Conservation (phyloP, 805 yeast genomes). For the Kazachstania viticola region DNA sequence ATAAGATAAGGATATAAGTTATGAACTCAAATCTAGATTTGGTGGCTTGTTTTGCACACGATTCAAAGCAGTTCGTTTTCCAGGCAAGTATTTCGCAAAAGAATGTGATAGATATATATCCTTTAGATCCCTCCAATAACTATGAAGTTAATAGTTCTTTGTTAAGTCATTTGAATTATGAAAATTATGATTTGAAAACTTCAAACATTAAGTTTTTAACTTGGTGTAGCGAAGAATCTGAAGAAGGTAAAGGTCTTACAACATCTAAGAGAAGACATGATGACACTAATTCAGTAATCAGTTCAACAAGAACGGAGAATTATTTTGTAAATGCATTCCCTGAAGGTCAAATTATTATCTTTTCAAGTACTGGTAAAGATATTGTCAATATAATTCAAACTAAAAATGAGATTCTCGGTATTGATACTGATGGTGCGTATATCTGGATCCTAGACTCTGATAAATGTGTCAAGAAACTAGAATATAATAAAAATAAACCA, state of each 20-base stretch:
- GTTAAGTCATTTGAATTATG: constrained; percentile 23
- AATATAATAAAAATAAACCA: constrained; percentile 23
- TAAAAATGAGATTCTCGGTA: constrained; percentile 26
- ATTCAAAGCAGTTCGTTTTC: constrained; percentile 24
- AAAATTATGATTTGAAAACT: constrained; percentile 19
- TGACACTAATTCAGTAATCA: constrained; percentile 5
- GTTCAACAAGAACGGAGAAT: constrained; percentile 8
- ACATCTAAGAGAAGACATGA: constrained; percentile 17
- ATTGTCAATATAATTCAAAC: constrained; percentile 29
- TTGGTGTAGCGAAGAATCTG: constrained; percentile 16
- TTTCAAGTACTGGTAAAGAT: constrained; percentile 24
- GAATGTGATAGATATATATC: constrained; percentile 25
- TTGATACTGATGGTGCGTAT: constrained; percentile 24
- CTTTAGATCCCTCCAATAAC: constrained; percentile 17
- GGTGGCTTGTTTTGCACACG: constrained; percentile 20
- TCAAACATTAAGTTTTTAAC: constrained; percentile 17
- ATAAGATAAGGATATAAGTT: no score
- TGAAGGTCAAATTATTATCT: constrained; percentile 23
- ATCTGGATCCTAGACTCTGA: constrained; percentile 28
- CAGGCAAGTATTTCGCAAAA: constrained; percentile 25
- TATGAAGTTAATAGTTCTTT: constrained; percentile 22
- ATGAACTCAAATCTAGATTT: constrained; percentile 12
- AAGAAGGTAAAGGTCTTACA: background rate
- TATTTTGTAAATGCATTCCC: constrained; percentile 21
- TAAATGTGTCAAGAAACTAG: constrained; percentile 24